Percentiles rank a stretch among this genome's conserved stretches.
Evolutionary conservation across 139 green algal species (phyloP).

Genomic region (Coelastrella sp.): DNA sequence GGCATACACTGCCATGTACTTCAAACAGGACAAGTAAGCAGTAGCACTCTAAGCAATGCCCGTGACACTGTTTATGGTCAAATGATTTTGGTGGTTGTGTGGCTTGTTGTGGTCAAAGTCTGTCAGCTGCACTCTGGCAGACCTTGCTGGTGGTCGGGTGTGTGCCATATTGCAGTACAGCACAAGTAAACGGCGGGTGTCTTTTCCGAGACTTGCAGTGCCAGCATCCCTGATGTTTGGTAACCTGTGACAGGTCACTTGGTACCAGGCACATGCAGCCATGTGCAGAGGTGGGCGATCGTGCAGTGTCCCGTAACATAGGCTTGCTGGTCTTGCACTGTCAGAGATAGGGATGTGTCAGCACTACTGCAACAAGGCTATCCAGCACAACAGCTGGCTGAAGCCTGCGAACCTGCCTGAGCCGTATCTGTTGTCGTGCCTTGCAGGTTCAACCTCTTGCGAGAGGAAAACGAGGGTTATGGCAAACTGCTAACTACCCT

Average conservation of each 20-base stretch:
- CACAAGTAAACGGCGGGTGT: too few species aligned
- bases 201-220: too few species aligned
- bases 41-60: not conserved
- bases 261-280: too few species aligned
- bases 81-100: not conserved
- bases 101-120: not conserved
- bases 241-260: too few species aligned
- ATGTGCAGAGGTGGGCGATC: too few species aligned
- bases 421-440: not conserved
- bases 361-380: not conserved
- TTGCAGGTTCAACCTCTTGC: constrained; percentile 90
- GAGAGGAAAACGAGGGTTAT: constrained; percentile 94
- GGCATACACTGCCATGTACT: constrained; percentile 77
- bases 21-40: constrained; percentile 83
- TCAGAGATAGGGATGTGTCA: not conserved
- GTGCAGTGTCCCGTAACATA: too few species aligned
- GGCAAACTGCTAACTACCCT: constrained; percentile 81
- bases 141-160: too few species aligned
- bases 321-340: not conserved
- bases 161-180: too few species aligned
- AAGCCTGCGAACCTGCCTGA: too few species aligned
- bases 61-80: too few species aligned
- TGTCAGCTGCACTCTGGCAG: not conserved
- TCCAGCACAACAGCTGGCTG: too few species aligned
- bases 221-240: too few species aligned